Base-by-base conservation (phyloP, 257 asterid genomes). In the Capsicum rhomboideum region DNA sequence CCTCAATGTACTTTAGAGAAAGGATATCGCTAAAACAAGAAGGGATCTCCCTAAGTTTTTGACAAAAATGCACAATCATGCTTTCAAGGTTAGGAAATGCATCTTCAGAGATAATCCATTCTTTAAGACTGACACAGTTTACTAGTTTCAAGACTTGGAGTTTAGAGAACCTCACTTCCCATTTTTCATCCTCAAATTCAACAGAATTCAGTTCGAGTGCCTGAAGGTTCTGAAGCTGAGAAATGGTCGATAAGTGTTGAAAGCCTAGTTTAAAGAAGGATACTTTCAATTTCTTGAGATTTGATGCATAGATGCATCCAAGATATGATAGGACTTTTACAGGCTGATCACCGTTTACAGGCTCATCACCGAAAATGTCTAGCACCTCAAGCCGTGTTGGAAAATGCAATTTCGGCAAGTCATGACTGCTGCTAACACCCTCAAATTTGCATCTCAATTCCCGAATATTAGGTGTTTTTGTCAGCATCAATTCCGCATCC, bases 201-300 rank as follows among this genome's bases (percentile, higher is more conserved):
- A 61, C 12, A 14, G 28, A 23, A 9, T 31, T 68, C 8, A 64
- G 37, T 42, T 84, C 80, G 8, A 78, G 83, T 21, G 61, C 83
- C 80, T 40, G 80, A 21, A 84, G 52, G 2, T 37, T 34, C 0
- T 54, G 84, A 26, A 84, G 81, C 23, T 13, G 12, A 12, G 80
- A 49, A 7, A 84, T 66, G 17, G 8, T 59, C 13, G 81, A 64
- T 5, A 79, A 64, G 6, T 40, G 40, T 6, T 14, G 18, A 49
- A 56, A 17, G 0, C 72, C 52, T 49, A 66, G 40, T 9, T 1
- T 0, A 21, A 44, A 23, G 20, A 9, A 31, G 21, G 66, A 29
- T 18, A 85, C 29, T 6, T 59, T 80, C 10, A 85, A 26, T 14
- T 56, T 80, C 23, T 80, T 80, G 6, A 85, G 84, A 71, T 68